A percentile compares a stretch with the other conserved stretches of the same genome.
Conservation (phyloP, 352 stramenopile genomes). For the Phytopythium cucurbitacearum region DNA sequence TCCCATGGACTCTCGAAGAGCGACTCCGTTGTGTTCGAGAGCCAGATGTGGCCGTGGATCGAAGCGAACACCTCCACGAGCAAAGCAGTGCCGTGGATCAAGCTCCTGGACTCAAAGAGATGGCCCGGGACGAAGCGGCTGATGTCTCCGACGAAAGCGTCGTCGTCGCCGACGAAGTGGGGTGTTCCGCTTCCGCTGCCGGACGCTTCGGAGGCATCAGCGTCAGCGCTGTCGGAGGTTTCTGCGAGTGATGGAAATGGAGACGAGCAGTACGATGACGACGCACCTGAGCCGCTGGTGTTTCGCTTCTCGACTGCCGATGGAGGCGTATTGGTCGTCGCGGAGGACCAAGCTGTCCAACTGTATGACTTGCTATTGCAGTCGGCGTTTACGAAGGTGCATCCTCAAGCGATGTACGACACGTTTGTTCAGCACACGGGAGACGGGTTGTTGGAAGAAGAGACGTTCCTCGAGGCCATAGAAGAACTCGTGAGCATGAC, state of each 20-base stretch:
- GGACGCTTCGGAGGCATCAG: constrained; percentile 8
- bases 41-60: constrained; percentile 60
- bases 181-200: constrained; percentile 8
- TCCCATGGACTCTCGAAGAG: constrained; percentile 36
- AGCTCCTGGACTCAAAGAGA: constrained; percentile 62
- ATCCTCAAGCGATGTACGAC: constrained; percentile 76
- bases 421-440: constrained; percentile 84
- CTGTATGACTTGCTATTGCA: constrained; percentile 62
- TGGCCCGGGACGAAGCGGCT: constrained; percentile 59
- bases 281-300: constrained; percentile 22
- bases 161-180: constrained; percentile 21
- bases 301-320: constrained; percentile 74
- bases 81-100: constrained; percentile 62
- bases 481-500: constrained; percentile 81
- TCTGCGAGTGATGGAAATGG: constrained; percentile 5
- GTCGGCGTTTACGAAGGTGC: constrained; percentile 68
- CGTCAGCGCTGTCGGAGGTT: neutral
- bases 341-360: constrained; percentile 48
- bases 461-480: constrained; percentile 77
- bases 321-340: constrained; percentile 50
- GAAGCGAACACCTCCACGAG: constrained; percentile 30
- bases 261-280: constrained; percentile 16
- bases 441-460: constrained; percentile 77
- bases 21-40: constrained; percentile 24
- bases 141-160: constrained; percentile 18